A percentile compares a stretch with the other conserved stretches of the same genome.
phyloP scores from a whole-genome alignment of 2,329 filamentous ascomycete genomes.

The Monilinia polystroma region DNA sequence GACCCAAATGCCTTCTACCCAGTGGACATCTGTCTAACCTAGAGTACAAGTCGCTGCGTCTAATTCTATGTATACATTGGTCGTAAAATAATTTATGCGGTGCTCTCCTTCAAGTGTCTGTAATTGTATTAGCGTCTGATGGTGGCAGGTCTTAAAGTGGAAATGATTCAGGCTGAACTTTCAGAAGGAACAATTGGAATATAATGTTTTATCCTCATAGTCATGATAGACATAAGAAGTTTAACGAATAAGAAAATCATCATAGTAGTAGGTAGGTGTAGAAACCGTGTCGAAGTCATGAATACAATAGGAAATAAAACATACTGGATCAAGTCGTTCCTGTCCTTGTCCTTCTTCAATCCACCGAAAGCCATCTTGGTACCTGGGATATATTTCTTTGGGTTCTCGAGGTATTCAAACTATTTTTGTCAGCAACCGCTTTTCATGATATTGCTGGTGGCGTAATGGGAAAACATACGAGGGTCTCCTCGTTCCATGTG shows the following conservation, averaged over 20 bases:
- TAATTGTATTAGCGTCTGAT: background rate
- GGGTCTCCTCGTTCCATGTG: conserved; percentile 79
- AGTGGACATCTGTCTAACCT: conserved; percentile 31
- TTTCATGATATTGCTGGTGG: background rate
- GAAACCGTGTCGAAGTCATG: background rate
- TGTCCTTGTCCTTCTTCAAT: conserved; percentile 99
- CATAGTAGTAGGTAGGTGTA: conserved; percentile 32
- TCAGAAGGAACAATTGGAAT: conserved; percentile 99
- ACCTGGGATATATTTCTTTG: conserved; percentile 99
- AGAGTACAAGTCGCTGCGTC: conserved; percentile 34
- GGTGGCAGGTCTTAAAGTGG: background rate
- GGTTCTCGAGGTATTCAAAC: conserved; percentile 99
- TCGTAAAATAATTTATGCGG: conserved; percentile 55
- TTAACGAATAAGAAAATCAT: conserved; percentile 47
- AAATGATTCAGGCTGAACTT: conserved; percentile 28
- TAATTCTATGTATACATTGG: conserved; percentile 39
- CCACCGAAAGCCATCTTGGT: conserved; percentile 99
- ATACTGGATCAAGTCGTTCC: conserved; percentile 97
- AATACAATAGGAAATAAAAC: conserved; percentile 42
- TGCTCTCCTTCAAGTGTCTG: conserved; percentile 68
- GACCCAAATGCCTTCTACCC: conserved; percentile 19
- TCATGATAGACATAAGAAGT: conserved; percentile 40
- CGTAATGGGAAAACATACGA: conserved; percentile 55
- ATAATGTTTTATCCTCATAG: conserved; percentile 55
- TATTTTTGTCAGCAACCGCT: conserved; percentile 39